Evolutionary conservation across 306 rosid genomes (phyloP).

Genomic region (Fragaria iinumae): DNA sequence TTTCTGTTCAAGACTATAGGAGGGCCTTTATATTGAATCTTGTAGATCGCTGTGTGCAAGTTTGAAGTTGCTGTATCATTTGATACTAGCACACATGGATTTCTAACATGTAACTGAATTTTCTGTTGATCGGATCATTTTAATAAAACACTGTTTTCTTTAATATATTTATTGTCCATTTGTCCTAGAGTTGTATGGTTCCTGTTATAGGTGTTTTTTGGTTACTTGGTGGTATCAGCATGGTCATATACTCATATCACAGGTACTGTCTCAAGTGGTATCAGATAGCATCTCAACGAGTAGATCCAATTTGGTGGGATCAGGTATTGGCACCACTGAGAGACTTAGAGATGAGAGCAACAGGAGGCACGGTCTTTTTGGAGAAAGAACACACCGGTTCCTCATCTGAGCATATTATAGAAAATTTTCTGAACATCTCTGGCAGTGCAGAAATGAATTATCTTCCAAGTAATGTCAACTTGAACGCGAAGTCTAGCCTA

Average conservation of each 20-base stretch:
- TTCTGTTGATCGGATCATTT: neutral
- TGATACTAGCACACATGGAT: neutral
- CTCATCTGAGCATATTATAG: constrained; percentile 17
- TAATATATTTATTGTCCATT: no score
- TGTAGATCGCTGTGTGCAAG: neutral
- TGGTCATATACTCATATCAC: constrained; percentile 12
- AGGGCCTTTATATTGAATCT: neutral
- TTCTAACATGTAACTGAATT: neutral
- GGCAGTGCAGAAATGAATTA: constrained; percentile 15
- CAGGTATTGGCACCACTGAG: constrained; percentile 75
- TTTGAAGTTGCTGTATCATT: neutral
- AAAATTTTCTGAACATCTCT: constrained; percentile 12
- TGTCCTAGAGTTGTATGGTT: neutral
- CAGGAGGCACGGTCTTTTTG: constrained; percentile 36
- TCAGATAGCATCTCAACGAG: constrained; percentile 75
- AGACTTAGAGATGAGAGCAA: constrained; percentile 64
- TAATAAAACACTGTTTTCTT: neutral
- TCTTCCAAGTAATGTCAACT: constrained; percentile 19
- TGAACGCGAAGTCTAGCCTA: constrained; percentile 18
- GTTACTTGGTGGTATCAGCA: neutral
- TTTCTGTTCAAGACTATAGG: neutral
- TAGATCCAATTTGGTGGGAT: constrained; percentile 85
- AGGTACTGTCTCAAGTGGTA: constrained; percentile 93
- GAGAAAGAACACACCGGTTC: constrained; percentile 26
- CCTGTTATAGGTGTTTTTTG: neutral